Evolutionary conservation across 208 protist species (phyloP), one percentile per base, ranked within the genome.

Genomic region (Trypanosoma boissoni): DNA sequence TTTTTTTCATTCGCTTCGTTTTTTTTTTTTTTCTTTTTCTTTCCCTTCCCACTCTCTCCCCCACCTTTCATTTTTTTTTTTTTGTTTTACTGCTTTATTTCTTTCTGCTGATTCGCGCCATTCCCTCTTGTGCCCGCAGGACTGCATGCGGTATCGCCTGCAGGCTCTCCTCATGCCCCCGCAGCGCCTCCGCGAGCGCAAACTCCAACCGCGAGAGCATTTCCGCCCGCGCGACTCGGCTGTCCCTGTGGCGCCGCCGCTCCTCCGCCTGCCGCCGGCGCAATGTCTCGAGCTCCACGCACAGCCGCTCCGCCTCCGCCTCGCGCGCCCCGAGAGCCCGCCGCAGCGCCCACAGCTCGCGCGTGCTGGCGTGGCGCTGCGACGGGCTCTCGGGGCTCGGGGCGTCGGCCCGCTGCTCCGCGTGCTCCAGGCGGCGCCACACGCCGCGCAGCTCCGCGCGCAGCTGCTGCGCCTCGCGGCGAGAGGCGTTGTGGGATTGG

Each of bases 201-300:
- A 63, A 53, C 72, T 86, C 74, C 53, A 86, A 61, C 6, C 57
- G 62, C 21, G 21, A 23, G 8, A 81, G 58, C 70, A 86, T 77
- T 28, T 64, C 61, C 37, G 68, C 42, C 7, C 74, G 71, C 3
- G 64, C 72, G 20, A 21, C 21, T 10, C 72, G 67, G 18, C 73
- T 31, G 20, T 81, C 74, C 23, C 60, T 68, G 14, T 68, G 62
- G 4, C 75, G 74, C 24, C 61, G 62, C 18, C 63, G 50, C 50
- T 80, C 74, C 39, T 79, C 74, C 62, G 68, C 68, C 43, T 74
- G 70, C 44, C 75, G 68, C 61, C 64, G 62, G 16, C 61, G 54
- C 14, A 81, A 20, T 21, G 43, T 62, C n/a, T 67, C 37, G 21
- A 86, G 37, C 39, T 86, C 73, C 43, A 70, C 68, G 49, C 62